These are phyloP conservation scores for Ophiostoma himal-ulmi DNA, from an alignment of 2,329 filamentous ascomycete species.

Conservation along the genomic window DNA sequence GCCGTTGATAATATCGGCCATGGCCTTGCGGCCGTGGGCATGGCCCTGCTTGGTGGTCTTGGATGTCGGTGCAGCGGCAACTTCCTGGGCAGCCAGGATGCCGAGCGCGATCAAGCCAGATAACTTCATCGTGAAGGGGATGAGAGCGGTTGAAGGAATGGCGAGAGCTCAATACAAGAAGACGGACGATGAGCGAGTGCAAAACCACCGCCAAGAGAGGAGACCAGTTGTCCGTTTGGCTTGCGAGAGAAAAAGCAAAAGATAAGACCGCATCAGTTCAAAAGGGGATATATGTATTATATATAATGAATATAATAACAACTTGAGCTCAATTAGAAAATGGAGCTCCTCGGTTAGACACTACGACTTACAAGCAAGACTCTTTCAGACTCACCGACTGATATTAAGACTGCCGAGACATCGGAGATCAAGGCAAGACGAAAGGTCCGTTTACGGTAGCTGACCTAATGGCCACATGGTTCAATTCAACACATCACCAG, in stretches of 20 bases:
- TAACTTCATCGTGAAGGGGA: constrained; percentile 2
- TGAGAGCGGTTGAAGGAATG: too few species aligned
- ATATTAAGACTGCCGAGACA: neutral
- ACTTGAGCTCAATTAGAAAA: neutral
- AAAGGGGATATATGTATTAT: neutral
- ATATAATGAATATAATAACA: neutral
- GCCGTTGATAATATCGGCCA: constrained; percentile 29
- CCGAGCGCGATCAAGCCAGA: constrained; percentile 21
- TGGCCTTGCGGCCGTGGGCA: constrained; percentile 27
- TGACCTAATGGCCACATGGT: neutral
- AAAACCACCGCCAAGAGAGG: constrained; percentile 4
- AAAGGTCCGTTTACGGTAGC: neutral
- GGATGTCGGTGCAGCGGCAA: constrained; percentile 27
- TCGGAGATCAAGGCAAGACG: neutral
- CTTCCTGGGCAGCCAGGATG: constrained; percentile 26
- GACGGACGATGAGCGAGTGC: neutral
- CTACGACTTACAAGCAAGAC: neutral
- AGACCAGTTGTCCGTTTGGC: constrained; percentile 3
- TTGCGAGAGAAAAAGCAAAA: neutral
- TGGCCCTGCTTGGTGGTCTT: constrained; percentile 29
- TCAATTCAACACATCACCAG: neutral
- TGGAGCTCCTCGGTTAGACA: neutral
- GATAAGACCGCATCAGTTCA: neutral
- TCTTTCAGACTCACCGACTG: neutral
- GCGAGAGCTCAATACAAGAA: neutral